Percentiles rank a stretch among this genome's conserved stretches.
Evolutionary conservation across 768 basidiomycete species (phyloP).

Genomic region (Suillus ampliporus): DNA sequence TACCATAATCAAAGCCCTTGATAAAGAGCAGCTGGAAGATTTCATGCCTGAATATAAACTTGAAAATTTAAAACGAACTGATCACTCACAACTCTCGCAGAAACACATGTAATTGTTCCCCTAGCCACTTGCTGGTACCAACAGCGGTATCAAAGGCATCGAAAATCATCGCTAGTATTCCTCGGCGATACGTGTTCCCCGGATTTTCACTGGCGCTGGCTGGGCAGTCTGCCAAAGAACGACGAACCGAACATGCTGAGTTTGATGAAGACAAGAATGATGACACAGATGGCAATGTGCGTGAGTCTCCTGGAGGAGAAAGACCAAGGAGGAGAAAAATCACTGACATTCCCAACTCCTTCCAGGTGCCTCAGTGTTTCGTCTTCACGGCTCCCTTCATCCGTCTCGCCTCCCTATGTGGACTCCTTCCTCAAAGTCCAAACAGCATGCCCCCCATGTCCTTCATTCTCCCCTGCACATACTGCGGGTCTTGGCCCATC

Average conservation of each 20-base stretch:
- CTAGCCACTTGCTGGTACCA: constrained; percentile 80
- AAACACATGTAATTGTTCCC: constrained; percentile 88
- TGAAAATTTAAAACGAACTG: constrained; percentile 22
- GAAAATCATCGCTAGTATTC: constrained; percentile 94
- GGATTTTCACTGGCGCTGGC: constrained; percentile 93
- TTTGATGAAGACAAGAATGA: constrained; percentile 24
- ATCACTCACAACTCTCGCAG: constrained; percentile 82
- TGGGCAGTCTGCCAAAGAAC: constrained; percentile 76
- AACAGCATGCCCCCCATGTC: constrained; percentile 43
- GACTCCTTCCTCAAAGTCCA: constrained; percentile 40
- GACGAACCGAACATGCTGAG: constrained; percentile 31
- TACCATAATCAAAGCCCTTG: constrained; percentile 83
- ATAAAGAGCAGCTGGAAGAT: constrained; percentile 42
- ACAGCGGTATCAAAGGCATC: constrained; percentile 54
- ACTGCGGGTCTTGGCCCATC: constrained; percentile 98
- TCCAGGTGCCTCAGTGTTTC: constrained; percentile 80
- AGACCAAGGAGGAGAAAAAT: constrained; percentile 46
- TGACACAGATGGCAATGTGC: constrained; percentile 32
- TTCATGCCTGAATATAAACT: constrained; percentile 25
- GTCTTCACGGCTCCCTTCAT: constrained; percentile 91
- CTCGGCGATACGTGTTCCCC: constrained; percentile 97
- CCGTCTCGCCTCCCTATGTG: constrained; percentile 81
- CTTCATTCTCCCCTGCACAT: constrained; percentile 89
- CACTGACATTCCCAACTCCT: constrained; percentile 73
- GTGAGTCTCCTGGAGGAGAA: constrained; percentile 31